phyloP scores from a whole-genome alignment of 2,329 filamentous ascomycete species.

The Coleophoma eucalyptorum region DNA sequence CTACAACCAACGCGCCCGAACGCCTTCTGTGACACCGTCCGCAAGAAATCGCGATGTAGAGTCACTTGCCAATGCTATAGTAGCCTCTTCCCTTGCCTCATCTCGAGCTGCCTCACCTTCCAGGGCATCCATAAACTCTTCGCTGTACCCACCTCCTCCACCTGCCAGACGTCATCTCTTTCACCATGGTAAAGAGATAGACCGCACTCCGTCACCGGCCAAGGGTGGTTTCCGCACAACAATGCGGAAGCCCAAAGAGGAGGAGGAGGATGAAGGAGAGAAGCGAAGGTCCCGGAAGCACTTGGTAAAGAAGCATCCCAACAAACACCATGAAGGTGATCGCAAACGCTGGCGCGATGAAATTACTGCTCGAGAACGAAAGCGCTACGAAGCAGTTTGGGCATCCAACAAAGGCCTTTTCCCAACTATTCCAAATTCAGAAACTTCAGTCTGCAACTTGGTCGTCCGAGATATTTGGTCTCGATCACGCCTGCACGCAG shows the following conservation, averaged over 20 bases:
- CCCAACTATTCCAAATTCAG: conserved; percentile 15
- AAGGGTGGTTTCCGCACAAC: conserved; percentile 60
- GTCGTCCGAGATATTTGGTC: conserved; percentile 74
- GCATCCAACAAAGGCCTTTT: conserved; percentile 70
- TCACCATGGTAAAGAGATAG: conserved; percentile 31
- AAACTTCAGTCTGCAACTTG: conserved; percentile 58
- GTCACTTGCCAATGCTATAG: conserved; percentile 68
- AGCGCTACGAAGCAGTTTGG: conserved; percentile 81
- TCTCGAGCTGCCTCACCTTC: conserved; percentile 43
- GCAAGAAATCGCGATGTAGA: conserved; percentile 41
- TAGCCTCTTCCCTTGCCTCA: conserved; percentile 70
- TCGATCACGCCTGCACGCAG: conserved; percentile 61
- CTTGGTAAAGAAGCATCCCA: conserved; percentile 61
- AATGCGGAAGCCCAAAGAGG: conserved; percentile 55
- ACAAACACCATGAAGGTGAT: conserved; percentile 71
- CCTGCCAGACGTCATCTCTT: conserved; percentile 26
- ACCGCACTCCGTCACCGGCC: conserved; percentile 23
- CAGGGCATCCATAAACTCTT: conserved; percentile 4
- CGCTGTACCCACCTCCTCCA: conserved; percentile 20
- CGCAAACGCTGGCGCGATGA: conserved; percentile 74
- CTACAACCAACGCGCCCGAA: neutral
- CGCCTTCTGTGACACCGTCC: conserved; percentile 20
- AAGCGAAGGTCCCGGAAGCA: conserved; percentile 49
- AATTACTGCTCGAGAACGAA: conserved; percentile 68
- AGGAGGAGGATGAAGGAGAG: conserved; percentile 47